phyloP scores from a whole-genome alignment of 805 yeast genomes.

The Sugiyamaella floridensis region DNA sequence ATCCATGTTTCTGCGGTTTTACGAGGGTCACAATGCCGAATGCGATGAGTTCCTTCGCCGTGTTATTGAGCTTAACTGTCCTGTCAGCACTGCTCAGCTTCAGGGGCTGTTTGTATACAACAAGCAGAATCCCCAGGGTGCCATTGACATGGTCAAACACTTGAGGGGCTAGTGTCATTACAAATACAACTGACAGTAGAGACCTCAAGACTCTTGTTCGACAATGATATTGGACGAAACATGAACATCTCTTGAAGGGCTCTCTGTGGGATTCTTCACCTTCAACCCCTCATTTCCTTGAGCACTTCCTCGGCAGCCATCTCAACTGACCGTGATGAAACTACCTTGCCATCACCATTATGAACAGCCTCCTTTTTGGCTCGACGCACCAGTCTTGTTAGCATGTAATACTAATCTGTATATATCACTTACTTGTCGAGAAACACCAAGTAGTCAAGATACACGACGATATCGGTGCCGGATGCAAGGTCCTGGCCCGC shows the following conservation, averaged over 20 bases:
- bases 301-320: slow-evolving; percentile 9
- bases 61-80: slow-evolving; percentile 42
- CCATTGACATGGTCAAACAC: slow-evolving; percentile 51
- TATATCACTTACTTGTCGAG: slow-evolving; percentile 14
- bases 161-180: slow-evolving; percentile 4
- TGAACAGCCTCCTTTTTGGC: slow-evolving; percentile 8
- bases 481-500: slow-evolving; percentile 3
- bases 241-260: no score
- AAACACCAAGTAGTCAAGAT: slow-evolving; percentile 20
- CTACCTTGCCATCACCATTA: slow-evolving; percentile 4
- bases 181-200: no score
- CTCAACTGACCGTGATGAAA: slow-evolving; percentile 6
- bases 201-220: no score
- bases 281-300: slow-evolving; percentile 15
- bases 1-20: slow-evolving; percentile 83
- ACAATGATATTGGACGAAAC: no score
- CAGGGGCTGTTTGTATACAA: slow-evolving; percentile 94
- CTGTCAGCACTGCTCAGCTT: slow-evolving; percentile 84
- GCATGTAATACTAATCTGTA: background rate
- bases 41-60: slow-evolving; percentile 47
- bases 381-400: slow-evolving; percentile 6
- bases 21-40: slow-evolving; percentile 50
- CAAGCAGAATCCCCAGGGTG: slow-evolving; percentile 72
- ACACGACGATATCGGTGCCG: slow-evolving; percentile 17
- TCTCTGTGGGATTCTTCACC: background rate